Conservation (phyloP, 495 filamentous ascomycete species). For the Xylaria longipes region DNA sequence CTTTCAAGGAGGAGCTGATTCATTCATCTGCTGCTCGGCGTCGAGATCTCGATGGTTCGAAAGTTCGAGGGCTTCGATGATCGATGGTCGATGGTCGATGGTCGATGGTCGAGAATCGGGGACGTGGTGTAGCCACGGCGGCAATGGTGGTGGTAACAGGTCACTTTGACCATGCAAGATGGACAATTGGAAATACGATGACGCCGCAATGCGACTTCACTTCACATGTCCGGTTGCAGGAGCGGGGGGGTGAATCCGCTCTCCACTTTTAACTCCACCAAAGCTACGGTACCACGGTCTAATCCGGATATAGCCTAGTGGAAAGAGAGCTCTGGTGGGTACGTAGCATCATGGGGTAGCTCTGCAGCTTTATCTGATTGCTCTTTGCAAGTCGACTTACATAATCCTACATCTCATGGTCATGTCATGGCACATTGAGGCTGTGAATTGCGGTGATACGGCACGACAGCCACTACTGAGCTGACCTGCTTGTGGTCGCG, state of each 20-base stretch:
- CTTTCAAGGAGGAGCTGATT: constrained; percentile 78
- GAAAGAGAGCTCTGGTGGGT: neutral
- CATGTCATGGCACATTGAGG: neutral
- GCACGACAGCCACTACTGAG: neutral
- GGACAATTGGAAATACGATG: neutral
- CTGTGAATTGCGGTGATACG: neutral
- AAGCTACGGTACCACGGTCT: neutral
- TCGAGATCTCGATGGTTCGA: neutral
- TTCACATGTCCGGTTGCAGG: neutral
- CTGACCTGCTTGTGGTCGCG: neutral
- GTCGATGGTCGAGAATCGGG: neutral
- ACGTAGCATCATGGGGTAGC: neutral
- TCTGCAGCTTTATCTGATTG: neutral
- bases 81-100: neutral
- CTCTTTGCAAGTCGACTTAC: neutral
- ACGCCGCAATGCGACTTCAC: constrained; percentile 1
- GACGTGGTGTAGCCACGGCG: neutral
- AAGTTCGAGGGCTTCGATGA: neutral
- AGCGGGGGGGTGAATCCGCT: neutral
- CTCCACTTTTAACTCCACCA: neutral
- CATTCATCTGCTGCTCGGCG: constrained; percentile 64
- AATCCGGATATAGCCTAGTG: neutral
- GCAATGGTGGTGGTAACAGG: neutral
- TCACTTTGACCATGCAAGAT: neutral
- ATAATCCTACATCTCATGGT: neutral